Evolutionary conservation across 768 basidiomycete genomes (phyloP), one percentile per base, ranked within the genome.

Genomic region (Rhodotorula graminis): DNA sequence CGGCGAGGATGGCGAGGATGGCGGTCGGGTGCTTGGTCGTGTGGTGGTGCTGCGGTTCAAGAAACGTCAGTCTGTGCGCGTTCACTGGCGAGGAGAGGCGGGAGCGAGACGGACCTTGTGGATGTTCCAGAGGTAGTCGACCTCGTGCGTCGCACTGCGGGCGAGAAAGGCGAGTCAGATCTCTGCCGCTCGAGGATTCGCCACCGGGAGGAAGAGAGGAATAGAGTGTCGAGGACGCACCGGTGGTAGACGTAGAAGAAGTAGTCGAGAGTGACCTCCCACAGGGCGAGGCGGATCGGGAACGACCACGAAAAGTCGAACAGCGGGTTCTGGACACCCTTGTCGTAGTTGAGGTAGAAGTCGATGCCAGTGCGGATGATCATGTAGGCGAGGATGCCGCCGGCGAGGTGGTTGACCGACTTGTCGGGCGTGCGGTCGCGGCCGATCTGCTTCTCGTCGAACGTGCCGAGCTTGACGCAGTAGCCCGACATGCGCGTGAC

Each of bases 211-310:
- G n/a, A n/a, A 37, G 37, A 37, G 37, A 37, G 5, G 18, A 46
- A 44, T 44, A 15, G 42, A 44, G 42, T 8, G 42, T 9, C 9
- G 14, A 46, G 44, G 37, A 37, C 44, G 44, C 44, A 46, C 44
- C 71, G 67, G 59, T 72, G 71, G 64, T 72, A 72, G 47, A 33
- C 53, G 60, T 72, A 72, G 58, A 72, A 72, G 59, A 69, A 65
- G 53, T 72, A 72, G 53, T 72, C 71, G 64, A 72, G 65, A 18
- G 62, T 31, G 57, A 72, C n/a, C 29, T 68, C 33, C 71, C 71
- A 72, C 29, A 53, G 52, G 5, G 64, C 64, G 14, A 72, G 58
- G 2, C 64, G 63, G 23, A 72, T n/a, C 18, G 71, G 71, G 59
- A 31, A 72, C 16, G 67, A 50, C 58, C 47, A 56, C 2, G 40